A percentile compares a stretch with the other conserved stretches of the same genome.
Evolutionary conservation across 1,284 basidiomycete genomes (phyloP).

Genomic region (Rhodotorula sp.): DNA sequence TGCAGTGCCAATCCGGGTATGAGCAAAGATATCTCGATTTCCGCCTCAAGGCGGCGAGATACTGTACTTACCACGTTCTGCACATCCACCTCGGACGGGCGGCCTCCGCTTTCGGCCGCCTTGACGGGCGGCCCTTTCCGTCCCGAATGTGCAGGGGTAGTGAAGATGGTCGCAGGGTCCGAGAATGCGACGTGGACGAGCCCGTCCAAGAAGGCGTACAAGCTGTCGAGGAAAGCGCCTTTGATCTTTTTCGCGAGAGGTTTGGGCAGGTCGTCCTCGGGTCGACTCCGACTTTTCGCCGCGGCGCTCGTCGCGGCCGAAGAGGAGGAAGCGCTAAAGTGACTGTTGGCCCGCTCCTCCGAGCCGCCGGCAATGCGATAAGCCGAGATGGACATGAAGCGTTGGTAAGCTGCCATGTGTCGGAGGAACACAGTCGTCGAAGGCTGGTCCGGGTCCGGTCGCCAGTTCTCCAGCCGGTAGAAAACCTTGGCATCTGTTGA

Average conservation of each 20-base stretch:
- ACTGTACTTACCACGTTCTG: constrained; percentile 43
- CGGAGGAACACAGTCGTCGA: constrained; percentile 60
- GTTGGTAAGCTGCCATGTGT: constrained; percentile 78
- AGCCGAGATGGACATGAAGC: constrained; percentile 71
- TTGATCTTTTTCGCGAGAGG: constrained; percentile 65
- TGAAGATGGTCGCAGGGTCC: constrained; percentile 50
- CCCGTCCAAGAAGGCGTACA: constrained; percentile 88
- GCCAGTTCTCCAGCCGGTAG: constrained; percentile 84
- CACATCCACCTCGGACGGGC: constrained; percentile 46
- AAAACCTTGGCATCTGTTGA: constrained; percentile 76
- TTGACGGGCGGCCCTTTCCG: constrained; percentile 25
- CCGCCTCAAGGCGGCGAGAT: background rate
- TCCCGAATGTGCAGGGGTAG: background rate
- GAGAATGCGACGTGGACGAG: constrained; percentile 78
- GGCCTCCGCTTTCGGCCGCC: constrained; percentile 36
- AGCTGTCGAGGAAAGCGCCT: constrained; percentile 78
- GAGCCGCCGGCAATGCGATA: constrained; percentile 81
- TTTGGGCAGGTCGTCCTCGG: constrained; percentile 41
- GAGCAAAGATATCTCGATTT: too few species aligned
- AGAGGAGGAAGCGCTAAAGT: constrained; percentile 13
- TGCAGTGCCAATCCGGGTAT: constrained; percentile 46
- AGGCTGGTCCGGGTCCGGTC: constrained; percentile 56
- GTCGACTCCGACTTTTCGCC: background rate
- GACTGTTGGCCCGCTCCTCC: constrained; percentile 51
- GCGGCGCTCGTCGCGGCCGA: background rate